Base-by-base conservation (phyloP, 441 rosid genomes). In the Arabidopsis lyrata region DNA sequence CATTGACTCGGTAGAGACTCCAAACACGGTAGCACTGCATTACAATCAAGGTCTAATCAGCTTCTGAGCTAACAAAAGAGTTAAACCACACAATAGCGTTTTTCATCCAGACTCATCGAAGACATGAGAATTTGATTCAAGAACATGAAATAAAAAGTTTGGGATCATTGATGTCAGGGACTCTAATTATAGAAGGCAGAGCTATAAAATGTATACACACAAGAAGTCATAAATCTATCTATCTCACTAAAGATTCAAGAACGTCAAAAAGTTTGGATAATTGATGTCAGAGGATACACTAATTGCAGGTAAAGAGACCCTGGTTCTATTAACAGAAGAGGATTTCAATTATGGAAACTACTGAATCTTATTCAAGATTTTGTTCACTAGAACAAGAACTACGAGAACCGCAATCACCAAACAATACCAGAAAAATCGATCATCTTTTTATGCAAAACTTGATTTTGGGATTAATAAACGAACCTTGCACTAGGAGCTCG, bases 401-500 rank as follows among this genome's bases (percentile, higher is more conserved):
- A 29, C 4, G 5, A 29, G 31, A 29, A 29, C 0, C 31, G 0
- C 16, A 49, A 35, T 47, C 60, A 70, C 34, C n/a, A 45, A 13
- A 27, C 3, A 34, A 1, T 27, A 55, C 20, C n/a, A 56, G 24
- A 44, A 13, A 22, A n/a, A 45, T 18, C 48, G 1, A 48, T 16
- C 2, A 53, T n/a, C 29, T 16, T 11, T 34, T 3, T 3, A 41
- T 1, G 13, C 52, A 44, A 32, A 58, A 58, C 9, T 18, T 24
- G n/a, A 63, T 44, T 44, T 64, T 14, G 10, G 24, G 41, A 39
- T 24, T 0, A 18, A 48, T 6, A 56, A 61, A 2, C 70, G 5
- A 57, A 88, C 99, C 97, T 90, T 72, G 97, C 97, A 75, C 97
- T 95, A 44, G 99, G 99, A 52, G 87, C 88, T 49, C 87, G 91